Base-by-base conservation (phyloP, 208 protist genomes). In the Crithidia bombi region DNA sequence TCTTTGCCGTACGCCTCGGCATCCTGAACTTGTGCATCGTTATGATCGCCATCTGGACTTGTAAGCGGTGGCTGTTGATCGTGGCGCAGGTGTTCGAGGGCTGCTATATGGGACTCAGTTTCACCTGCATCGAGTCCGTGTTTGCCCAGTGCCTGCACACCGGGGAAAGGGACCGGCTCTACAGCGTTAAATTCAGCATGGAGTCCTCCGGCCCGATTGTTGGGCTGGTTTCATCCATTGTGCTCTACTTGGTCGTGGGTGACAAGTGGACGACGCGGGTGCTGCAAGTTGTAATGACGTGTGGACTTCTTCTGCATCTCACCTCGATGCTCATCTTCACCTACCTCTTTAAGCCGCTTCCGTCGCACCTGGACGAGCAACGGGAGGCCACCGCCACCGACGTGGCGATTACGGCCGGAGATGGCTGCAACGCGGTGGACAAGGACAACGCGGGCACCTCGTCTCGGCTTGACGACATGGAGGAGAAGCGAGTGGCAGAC, bases 181-280 rank as follows among this genome's bases (percentile, higher is more conserved):
- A 92, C 72, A 85, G 83, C 59, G 59, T 92, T 15, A 92, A 92
- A 61, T 89, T 89, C 54, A 85, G 77, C 54, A 75, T 80, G 23
- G 86, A 92, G 65, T 75, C 81, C 1, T 49, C 78, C 3, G 86
- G 81, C 17, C 86, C 86, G 10, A 85, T 92, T 52, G 69, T 75
- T 2, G 86, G 86, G 0, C 73, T 89, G 36, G 30, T 87, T 10
- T 19, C 82, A 4, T 84, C 79, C 39, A 79, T 86, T 23, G 23
- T 83, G 15, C 71, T 92, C 28, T 88, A 78, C 73, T 23, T 65
- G 3, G n/a, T 82, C 7, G 71, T 87, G 6, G 86, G 83, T 17
- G 80, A 87, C 36, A 10, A 66, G 35, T 91, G 86, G 83, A 62
- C 78, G n/a, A 52, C 82, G 26, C 21, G 38, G 17, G 81, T 89